A percentile compares a stretch with the other conserved stretches of the same genome.
These are phyloP conservation scores for Astragalus membranaceus DNA, from an alignment of 306 rosid genomes.

Conservation along the genomic window DNA sequence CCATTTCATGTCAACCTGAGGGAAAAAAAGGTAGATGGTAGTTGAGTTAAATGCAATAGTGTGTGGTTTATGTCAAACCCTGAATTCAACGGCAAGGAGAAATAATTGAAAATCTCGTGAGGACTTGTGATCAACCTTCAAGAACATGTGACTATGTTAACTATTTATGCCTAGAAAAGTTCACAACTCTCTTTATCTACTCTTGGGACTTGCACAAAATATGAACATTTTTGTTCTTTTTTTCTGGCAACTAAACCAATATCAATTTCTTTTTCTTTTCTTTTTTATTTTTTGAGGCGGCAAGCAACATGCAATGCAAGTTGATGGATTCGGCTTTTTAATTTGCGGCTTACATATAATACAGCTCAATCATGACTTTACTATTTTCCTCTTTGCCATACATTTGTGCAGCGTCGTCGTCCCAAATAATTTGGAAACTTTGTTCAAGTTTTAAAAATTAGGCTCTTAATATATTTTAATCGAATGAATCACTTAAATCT, in stretches of 20 bases:
- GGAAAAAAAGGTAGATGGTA: background rate
- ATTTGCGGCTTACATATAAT: background rate
- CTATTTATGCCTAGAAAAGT: background rate
- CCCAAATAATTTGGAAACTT: too few species aligned
- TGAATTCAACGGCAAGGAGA: slow-evolving; percentile 26
- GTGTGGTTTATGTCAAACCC: slow-evolving; percentile 36
- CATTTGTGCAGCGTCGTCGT: too few species aligned
- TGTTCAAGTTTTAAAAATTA: too few species aligned
- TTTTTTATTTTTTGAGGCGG: background rate
- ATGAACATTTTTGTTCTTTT: background rate
- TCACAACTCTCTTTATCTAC: background rate
- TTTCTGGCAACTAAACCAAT: background rate
- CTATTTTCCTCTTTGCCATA: too few species aligned
- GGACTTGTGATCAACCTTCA: slow-evolving; percentile 17
- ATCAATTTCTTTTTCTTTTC: background rate
- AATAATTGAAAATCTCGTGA: slow-evolving; percentile 14
- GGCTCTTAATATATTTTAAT: too few species aligned
- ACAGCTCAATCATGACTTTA: background rate
- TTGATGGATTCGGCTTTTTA: background rate
- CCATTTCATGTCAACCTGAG: background rate
- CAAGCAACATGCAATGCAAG: background rate
- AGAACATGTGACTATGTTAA: slow-evolving; percentile 24
- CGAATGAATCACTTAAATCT: too few species aligned
- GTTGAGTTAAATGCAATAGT: slow-evolving; percentile 8
- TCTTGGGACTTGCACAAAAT: background rate